Evolutionary conservation across 805 yeast species (phyloP).

Genomic region (Starmerella khaoyaiensis): DNA sequence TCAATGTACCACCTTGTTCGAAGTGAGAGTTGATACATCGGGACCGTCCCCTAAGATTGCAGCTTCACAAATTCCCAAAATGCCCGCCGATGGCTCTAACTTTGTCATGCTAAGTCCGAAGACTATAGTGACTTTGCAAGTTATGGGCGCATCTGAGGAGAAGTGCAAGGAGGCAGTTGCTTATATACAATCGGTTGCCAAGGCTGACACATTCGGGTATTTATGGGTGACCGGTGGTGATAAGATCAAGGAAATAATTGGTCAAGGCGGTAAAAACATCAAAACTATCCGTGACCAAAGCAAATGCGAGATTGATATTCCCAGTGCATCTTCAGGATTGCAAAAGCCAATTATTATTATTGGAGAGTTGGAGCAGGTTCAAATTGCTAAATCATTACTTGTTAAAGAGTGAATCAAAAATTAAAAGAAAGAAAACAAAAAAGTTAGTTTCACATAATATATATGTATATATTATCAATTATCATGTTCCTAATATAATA

Average conservation of each 20-base stretch:
- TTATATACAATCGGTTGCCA: constrained; percentile 36
- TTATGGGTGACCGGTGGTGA: constrained; percentile 39
- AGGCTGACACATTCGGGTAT: constrained; percentile 44
- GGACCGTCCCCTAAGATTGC: neutral
- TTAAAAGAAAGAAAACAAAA: neutral
- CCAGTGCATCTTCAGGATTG: neutral
- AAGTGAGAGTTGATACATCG: neutral
- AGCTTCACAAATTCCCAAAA: neutral
- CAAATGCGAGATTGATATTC: constrained; percentile 18
- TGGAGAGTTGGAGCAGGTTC: constrained; percentile 12
- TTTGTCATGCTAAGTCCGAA: neutral
- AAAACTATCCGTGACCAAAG: constrained; percentile 47
- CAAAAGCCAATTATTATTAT: constrained; percentile 7
- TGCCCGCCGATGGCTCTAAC: neutral
- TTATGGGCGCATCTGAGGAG: constrained; percentile 40
- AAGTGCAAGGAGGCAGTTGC: constrained; percentile 42
- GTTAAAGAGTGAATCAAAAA: constrained; percentile 2
- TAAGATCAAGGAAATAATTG: constrained; percentile 37
- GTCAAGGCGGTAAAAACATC: constrained; percentile 61
- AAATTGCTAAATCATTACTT: constrained; percentile 11
- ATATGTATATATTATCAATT: neutral
- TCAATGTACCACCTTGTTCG: constrained; percentile 1
- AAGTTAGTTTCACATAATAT: neutral
- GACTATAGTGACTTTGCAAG: constrained; percentile 9
- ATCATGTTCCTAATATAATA: neutral